A percentile compares a stretch with the other conserved stretches of the same genome.
phyloP scores from a whole-genome alignment of 352 stramenopile genomes.

The Phytopythium helicoides region DNA sequence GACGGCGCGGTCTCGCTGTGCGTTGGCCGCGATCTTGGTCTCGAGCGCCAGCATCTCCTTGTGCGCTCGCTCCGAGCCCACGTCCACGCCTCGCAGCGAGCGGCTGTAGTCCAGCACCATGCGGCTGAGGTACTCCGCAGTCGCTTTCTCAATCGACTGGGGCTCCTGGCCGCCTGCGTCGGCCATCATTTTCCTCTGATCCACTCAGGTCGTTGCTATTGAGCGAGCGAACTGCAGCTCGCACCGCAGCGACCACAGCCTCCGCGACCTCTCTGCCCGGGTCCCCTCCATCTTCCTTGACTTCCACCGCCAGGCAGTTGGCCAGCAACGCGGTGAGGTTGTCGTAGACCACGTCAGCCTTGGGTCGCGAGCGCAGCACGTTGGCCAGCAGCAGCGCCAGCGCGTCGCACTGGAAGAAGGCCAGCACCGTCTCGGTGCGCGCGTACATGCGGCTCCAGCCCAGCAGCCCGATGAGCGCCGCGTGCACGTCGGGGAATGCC shows the following conservation, averaged over 20 bases:
- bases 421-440: slow-evolving; percentile 60
- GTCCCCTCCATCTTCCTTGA: slow-evolving; percentile 15
- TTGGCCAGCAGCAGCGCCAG: slow-evolving; percentile 62
- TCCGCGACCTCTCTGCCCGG: slow-evolving; percentile 40
- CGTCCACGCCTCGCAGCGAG: slow-evolving; percentile 39
- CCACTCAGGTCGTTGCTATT: slow-evolving; percentile 9
- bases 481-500: slow-evolving; percentile 63
- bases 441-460: slow-evolving; percentile 69
- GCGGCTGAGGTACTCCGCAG: slow-evolving; percentile 47
- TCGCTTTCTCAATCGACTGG: slow-evolving; percentile 17
- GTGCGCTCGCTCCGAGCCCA: slow-evolving; percentile 37
- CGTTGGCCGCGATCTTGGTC: slow-evolving; percentile 30
- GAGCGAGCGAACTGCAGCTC: slow-evolving; percentile 28
- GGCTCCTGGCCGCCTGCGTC: slow-evolving; percentile 16
- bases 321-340: slow-evolving; percentile 53
- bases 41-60: slow-evolving; percentile 53
- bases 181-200: slow-evolving; percentile 16
- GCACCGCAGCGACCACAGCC: slow-evolving; percentile 39
- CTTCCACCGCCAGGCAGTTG: slow-evolving; percentile 59
- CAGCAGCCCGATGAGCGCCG: slow-evolving; percentile 66
- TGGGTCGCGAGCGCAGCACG: slow-evolving; percentile 40
- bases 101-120: slow-evolving; percentile 45
- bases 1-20: slow-evolving; percentile 47
- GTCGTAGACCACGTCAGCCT: slow-evolving; percentile 40
- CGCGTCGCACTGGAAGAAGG: slow-evolving; percentile 69